Base-by-base conservation (phyloP, 306 rosid genomes). In the Luffa aegyptiaca region DNA sequence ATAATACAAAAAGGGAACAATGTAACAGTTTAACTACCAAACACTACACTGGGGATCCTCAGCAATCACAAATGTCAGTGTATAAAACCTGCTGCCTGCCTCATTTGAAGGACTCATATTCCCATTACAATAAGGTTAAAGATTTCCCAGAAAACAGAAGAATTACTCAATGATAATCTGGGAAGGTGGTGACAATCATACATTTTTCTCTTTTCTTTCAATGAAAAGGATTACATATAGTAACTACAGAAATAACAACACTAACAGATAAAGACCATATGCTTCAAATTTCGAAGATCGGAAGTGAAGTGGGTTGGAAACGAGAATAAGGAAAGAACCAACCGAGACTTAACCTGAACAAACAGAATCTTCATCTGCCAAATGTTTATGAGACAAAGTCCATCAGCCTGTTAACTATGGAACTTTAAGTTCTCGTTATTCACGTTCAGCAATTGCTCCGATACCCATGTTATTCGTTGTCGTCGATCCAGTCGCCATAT, bases 401-500 rank as follows among this genome's bases (percentile, higher is more conserved):
- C 58, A 49, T 35, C 35, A 52, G 57, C 8, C 49, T 6, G 68
- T 57, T 36, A 56, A 76, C 68, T 20, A 12, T 71, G 41, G 41
- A 76, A 56, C 80, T 76, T 37, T 41, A n/a, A 76, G 78, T 73
- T 73, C 78, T 35, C 18, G 8, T 75, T 75, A 75, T 52, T 75
- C 78, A 75, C 42, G 78, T 75, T 75, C 48, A 18, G 63, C 8
- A 7, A 17, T 35, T 48, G 33, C 46, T 61, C 5, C 36, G 42
- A 42, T 33, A 36, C 52, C 52, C 37, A 12, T 37, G 36, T 86
- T 88, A 96, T 87, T 96, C 99, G 13, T 88, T 78, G 81, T 93
- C 97, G 68, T 96, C 99, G 16, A 96, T 91, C 99, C 99, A 96
- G 81, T 96, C 99, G 36, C 99, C 99, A 33, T 96, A 96, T 88